Evolutionary conservation across 1,139 yeast species (phyloP).

Genomic region (Geotrichum aggregatum): DNA sequence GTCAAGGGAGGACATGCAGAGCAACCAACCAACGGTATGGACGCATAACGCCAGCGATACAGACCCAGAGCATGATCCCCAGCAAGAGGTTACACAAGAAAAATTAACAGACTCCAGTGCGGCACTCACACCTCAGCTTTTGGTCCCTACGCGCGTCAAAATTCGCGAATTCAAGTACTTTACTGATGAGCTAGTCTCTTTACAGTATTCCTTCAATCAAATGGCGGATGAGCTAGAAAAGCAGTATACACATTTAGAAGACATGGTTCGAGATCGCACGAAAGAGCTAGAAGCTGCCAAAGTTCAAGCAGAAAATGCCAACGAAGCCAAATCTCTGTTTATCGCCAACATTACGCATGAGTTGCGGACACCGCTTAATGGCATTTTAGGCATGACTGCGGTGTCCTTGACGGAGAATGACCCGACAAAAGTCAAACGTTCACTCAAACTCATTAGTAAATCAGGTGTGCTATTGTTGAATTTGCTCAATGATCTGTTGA

Average conservation of each 20-base stretch:
- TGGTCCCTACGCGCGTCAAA: conserved; percentile 19
- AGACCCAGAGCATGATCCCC: not conserved
- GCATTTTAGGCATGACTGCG: conserved; percentile 93
- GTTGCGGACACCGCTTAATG: conserved; percentile 89
- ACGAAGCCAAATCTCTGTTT: conserved; percentile 89
- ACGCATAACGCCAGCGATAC: not conserved
- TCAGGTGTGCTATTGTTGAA: conserved; percentile 85
- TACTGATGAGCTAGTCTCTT: conserved; percentile 80
- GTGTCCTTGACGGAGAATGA: conserved; percentile 85
- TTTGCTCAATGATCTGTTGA: conserved; percentile 79
- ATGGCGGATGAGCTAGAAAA: conserved; percentile 85
- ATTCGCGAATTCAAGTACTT: conserved; percentile 44
- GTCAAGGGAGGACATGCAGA: not conserved
- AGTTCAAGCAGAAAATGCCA: conserved; percentile 86
- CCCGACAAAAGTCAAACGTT: conserved; percentile 57
- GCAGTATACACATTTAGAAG: conserved; percentile 81
- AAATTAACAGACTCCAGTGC: too few relatives aligned
- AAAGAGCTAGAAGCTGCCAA: conserved; percentile 84
- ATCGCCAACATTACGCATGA: conserved; percentile 96
- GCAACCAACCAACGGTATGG: not conserved
- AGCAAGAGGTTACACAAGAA: not conserved
- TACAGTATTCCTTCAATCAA: conserved; percentile 82
- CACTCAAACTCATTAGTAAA: conserved; percentile 71
- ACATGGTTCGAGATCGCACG: conserved; percentile 83
- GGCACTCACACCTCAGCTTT: not conserved